Base-by-base conservation (phyloP, 2,329 filamentous ascomycete genomes). In the Calonectria multiphialidica region DNA sequence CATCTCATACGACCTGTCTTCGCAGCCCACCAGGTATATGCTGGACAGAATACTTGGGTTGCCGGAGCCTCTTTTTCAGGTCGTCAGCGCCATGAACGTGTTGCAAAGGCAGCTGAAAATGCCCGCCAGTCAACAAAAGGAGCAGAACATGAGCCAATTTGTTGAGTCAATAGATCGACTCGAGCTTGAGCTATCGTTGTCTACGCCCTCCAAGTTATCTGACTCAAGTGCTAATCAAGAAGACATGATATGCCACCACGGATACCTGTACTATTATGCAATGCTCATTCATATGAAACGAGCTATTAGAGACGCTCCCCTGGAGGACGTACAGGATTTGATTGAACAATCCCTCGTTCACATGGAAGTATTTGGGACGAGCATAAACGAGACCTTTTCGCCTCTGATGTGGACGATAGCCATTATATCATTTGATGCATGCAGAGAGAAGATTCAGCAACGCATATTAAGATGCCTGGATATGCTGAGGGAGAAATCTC, bases 271-370 rank as follows among this genome's bases (percentile, higher is more conserved):
- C 40, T 62, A 62, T 21, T 62, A 44, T 21, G 57, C 57, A 0
- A 45, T 45, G 57, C 28, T 62, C 1, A 42, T 62, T 62, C 40
- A 62, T 8, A 62, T 62, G 57, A 62, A 62, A 25, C 57, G 57
- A 8, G 40, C 37, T 5, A 45, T 62, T 2, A 62, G 37, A 15
- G 40, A 62, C 21, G 16, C 23, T 30, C 57, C 37, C 2, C 25
- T 62, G 16, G 57, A 45, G 12, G 57, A 62, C n/a, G 57, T 62
- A 5, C 57, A 62, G 18, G 8, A 42, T 12, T 33, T 62, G 9
- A 45, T 62, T 30, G 57, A 62, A 16, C 37, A 62, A 62, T 62
- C 57, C 25, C 25, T 62, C 5, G 23, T 30, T 18, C 57, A 62
- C n/a, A 42, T 62, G 23, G 57, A 62, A 23, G 37, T 45, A 15